Evolutionary conservation across 108 stramenopile genomes (phyloP), one percentile per base, ranked within the genome.

Genomic region (Cyclotella atomus): DNA sequence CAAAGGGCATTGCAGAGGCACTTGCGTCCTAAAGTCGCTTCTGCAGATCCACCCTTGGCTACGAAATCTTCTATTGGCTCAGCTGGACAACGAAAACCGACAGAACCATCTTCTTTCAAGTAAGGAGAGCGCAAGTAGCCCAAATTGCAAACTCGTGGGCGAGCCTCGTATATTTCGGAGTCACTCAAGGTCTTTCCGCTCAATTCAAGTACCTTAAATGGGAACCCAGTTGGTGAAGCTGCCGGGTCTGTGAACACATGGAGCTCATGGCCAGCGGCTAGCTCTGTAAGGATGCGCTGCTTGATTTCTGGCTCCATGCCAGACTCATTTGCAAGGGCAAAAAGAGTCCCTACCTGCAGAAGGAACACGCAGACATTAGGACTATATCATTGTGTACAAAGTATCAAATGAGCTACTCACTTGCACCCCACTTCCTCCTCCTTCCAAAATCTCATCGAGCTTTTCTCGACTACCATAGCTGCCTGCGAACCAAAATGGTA

Each of bases 1-100:
- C 80, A 81, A 47, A 85, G 70, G n/a, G 80, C 80, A 71, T 85
- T 85, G 67, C 84, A 85, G n/a, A 85, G 70, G 53, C 84, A 85
- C 50, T 85, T 85, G 16, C 84, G 54, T 2, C 84, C 84, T 10
- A 54, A 38, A 2, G 84, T 85, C 14, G 70, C 71, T 57, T 77
- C 65, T 8, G 27, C 20, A 17, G 67, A 67, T 30, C 84, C 84
- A 55, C 84, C 84, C 59, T 85, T 85, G 29, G 71, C 67, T 0
- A 78, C 60, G 44, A 30, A 85, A 21, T 70, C 65, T 21, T 73
- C 68, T 29, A 77, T 76, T 8, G 80, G 80, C 60, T 85, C 84
- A 24, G 84, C 32, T 14, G 84, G 65, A 36, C 84, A 85, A 8
- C 80, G 68, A 43, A 64, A 85, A 9, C 76, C 76, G 15, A 85